These are phyloP conservation scores for Dioszegia aurantiaca DNA, from an alignment of 768 basidiomycete genomes.

Conservation along the genomic window DNA sequence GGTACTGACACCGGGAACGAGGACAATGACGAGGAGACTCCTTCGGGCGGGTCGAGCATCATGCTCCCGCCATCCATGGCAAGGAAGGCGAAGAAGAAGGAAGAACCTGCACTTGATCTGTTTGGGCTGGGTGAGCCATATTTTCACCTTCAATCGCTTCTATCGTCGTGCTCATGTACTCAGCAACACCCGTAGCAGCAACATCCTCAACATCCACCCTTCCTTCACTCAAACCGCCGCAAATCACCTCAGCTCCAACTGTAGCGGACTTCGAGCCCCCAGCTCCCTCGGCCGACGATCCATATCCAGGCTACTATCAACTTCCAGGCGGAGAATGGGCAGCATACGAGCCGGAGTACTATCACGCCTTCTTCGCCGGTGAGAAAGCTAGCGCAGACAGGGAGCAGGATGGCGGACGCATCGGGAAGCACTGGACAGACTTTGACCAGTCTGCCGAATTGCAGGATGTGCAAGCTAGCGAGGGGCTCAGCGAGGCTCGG, in stretches of 20 bases:
- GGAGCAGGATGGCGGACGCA: constrained; percentile 34
- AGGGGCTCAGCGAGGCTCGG: constrained; percentile 35
- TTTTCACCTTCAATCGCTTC: background rate
- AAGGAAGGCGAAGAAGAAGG: constrained; percentile 25
- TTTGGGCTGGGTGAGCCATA: constrained; percentile 46
- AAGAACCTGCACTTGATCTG: constrained; percentile 33
- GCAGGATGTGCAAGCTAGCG: constrained; percentile 33
- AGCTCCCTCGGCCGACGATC: constrained; percentile 35
- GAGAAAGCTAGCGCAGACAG: background rate
- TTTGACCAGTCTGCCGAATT: constrained; percentile 32
- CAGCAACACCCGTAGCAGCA: background rate
- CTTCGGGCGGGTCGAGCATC: constrained; percentile 5
- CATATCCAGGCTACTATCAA: constrained; percentile 51
- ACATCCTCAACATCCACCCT: constrained; percentile 12
- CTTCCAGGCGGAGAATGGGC: constrained; percentile 44
- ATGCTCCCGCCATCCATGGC: constrained; percentile 35
- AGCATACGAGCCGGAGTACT: constrained; percentile 47
- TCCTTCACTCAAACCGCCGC: constrained; percentile 19
- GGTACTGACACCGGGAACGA: background rate
- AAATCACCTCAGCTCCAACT: constrained; percentile 45
- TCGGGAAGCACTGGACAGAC: constrained; percentile 46
- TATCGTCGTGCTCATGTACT: background rate
- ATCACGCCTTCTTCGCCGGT: constrained; percentile 42
- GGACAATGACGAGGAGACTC: constrained; percentile 30
- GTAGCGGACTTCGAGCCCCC: constrained; percentile 47